Evolutionary conservation across 805 yeast genomes (phyloP).

Genomic region (Myxozyma lipomycoides): DNA sequence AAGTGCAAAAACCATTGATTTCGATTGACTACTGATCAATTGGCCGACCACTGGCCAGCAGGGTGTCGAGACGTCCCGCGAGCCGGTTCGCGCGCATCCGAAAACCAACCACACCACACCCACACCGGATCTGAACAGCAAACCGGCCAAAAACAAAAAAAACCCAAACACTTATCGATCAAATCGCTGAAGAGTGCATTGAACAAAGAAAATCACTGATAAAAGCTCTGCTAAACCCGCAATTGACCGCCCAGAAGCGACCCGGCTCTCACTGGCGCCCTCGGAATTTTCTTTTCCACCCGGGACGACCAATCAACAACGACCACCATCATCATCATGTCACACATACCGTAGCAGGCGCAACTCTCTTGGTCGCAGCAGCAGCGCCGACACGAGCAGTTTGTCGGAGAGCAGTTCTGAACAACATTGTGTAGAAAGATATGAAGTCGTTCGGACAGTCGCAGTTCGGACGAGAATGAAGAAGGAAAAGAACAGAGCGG

Average conservation of each 20-base stretch:
- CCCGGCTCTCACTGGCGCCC: neutral
- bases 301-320: neutral
- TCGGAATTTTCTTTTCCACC: neutral
- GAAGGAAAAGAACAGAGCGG: slow-evolving; percentile 10
- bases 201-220: neutral
- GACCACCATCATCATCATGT: too few species aligned
- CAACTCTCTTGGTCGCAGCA: slow-evolving; percentile 36
- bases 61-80: neutral
- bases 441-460: neutral
- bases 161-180: neutral
- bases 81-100: neutral
- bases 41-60: neutral
- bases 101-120: neutral
- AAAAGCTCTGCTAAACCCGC: neutral
- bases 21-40: neutral
- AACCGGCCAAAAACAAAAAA: slow-evolving; percentile 2
- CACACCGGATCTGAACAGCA: neutral
- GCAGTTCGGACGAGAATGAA: slow-evolving; percentile 9
- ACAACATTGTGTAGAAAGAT: slow-evolving; percentile 29
- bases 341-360: slow-evolving; percentile 34
- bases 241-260: neutral
- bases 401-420: slow-evolving; percentile 43
- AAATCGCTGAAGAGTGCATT: neutral
- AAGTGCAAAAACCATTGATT: neutral
- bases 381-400: slow-evolving; percentile 40